Base-by-base conservation (phyloP, 1,284 basidiomycete genomes). In the Phenoliferia sp. region DNA sequence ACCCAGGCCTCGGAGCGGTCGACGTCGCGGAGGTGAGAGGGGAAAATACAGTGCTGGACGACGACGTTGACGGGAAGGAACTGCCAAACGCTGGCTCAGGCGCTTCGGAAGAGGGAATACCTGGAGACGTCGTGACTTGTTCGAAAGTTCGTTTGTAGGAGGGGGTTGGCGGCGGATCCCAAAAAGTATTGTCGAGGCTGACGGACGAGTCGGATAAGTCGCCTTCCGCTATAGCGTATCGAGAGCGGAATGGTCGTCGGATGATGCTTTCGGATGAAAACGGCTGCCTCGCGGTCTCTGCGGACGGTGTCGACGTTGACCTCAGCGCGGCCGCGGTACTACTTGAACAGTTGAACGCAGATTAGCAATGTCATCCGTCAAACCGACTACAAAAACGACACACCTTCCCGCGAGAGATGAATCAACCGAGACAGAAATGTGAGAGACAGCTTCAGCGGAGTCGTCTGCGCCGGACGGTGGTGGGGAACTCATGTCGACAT, bases 91-190 rank as follows among this genome's bases (percentile, higher is more conserved):
- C 39, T 22, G 39, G 12, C 22, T 22, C 12, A 44, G 39, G 12
- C 39, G 39, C 39, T 44, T 7, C 58, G 7, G 64, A 36, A 12
- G 60, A 56, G 4, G 55, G 62, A n/a, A n/a, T 15, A 1, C 61
- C 65, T 2, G 61, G 59, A 29, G 65, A 52, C 33, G 62, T 19
- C 17, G 65, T 58, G 26, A 79, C 69, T 67, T 78, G 74, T 39
- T 78, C 76, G 28, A 76, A 77, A 3, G 75, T 76, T 52, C 77
- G 77, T 28, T 78, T 72, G 64, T 68, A 74, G 39, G 74, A 75
- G 36, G 77, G 32, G 16, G 35, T 29, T 9, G 50, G 26, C 7
- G 54, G 34, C 31, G 16, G 55, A 6, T 33, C 44, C 36, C 35
- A 39, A 2, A 9, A 15, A n/a, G n/a, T 31, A n/a, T 32, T 33